Percentiles rank a stretch among this genome's conserved stretches.
phyloP scores from a whole-genome alignment of 2,329 filamentous ascomycete genomes.

The Zelopaecilomyces penicillatus region DNA sequence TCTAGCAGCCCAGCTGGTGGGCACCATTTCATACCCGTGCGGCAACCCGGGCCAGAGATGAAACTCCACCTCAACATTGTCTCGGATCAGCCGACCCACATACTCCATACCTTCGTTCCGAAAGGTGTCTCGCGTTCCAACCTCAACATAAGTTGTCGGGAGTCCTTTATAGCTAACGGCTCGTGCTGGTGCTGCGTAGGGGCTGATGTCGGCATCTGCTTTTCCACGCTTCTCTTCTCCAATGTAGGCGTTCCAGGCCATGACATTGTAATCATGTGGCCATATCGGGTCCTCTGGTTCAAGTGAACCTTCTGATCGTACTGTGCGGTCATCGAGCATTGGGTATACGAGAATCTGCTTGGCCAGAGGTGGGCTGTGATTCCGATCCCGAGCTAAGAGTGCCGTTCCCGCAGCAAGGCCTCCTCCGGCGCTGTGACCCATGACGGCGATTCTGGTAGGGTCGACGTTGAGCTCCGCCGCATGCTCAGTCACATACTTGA shows the following conservation, averaged over 20 bases:
- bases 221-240: too few relatives aligned
- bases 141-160: slow-evolving; percentile 27
- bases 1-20: too few relatives aligned
- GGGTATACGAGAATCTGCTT: slow-evolving; percentile 26
- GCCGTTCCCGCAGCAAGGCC: slow-evolving; percentile 17
- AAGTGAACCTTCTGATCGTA: not conserved
- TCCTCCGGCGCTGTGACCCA: slow-evolving; percentile 17
- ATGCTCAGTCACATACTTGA: slow-evolving; percentile 18
- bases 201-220: not conserved
- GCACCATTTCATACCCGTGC: too few relatives aligned
- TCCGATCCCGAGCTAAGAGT: slow-evolving; percentile 15
- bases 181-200: slow-evolving; percentile 10
- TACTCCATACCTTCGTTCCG: slow-evolving; percentile 22
- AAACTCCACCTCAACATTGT: slow-evolving; percentile 25
- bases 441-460: slow-evolving; percentile 12
- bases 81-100: slow-evolving; percentile 18
- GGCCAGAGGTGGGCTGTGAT: slow-evolving; percentile 26
- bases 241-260: not conserved
- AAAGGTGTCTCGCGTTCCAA: slow-evolving; percentile 28
- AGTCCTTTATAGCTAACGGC: slow-evolving; percentile 14
- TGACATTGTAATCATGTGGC: not conserved
- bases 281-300: not conserved
- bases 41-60: slow-evolving; percentile 10
- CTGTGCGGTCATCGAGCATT: slow-evolving; percentile 25
- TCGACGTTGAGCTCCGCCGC: slow-evolving; percentile 14